These are phyloP conservation scores for Cardamine chenopodiifolia DNA, from an alignment of 345 rosid species.

Conservation along the genomic window DNA sequence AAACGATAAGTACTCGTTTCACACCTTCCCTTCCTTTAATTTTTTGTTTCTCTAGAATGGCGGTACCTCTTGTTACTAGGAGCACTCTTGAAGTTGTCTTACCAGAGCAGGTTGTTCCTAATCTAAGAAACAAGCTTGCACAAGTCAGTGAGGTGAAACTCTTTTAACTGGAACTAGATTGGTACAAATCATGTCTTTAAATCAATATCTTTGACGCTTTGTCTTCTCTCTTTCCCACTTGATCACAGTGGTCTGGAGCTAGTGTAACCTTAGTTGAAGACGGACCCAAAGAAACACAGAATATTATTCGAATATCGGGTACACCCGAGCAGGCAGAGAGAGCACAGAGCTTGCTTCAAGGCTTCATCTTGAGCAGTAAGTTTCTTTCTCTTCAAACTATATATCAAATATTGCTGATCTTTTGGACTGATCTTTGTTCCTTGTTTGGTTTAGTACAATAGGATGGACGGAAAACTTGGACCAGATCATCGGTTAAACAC, in stretches of 20 bases:
- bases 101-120: constrained; percentile 82
- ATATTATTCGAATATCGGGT: constrained; percentile 84
- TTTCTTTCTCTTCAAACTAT: constrained; percentile 9
- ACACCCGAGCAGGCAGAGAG: constrained; percentile 95
- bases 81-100: constrained; percentile 92
- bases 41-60: constrained; percentile 47
- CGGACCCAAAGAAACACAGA: constrained; percentile 64
- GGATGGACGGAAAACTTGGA: constrained; percentile 57
- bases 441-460: constrained; percentile 64
- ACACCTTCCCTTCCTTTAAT: not conserved
- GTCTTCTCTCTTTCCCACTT: constrained; percentile 14
- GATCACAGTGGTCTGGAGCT: constrained; percentile 87
- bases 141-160: constrained; percentile 86
- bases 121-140: constrained; percentile 87
- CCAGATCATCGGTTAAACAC: not conserved
- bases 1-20: constrained; percentile 1
- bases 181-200: constrained; percentile 5
- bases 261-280: constrained; percentile 78
- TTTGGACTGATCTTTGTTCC: constrained; percentile 15
- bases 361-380: constrained; percentile 96
- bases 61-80: constrained; percentile 87
- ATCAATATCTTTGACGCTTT: not conserved
- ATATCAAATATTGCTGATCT: not conserved
- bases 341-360: constrained; percentile 98
- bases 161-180: constrained; percentile 5